Evolutionary conservation across 78 protist genomes (phyloP).

Genomic region (Dictyostelium capitatum): DNA sequence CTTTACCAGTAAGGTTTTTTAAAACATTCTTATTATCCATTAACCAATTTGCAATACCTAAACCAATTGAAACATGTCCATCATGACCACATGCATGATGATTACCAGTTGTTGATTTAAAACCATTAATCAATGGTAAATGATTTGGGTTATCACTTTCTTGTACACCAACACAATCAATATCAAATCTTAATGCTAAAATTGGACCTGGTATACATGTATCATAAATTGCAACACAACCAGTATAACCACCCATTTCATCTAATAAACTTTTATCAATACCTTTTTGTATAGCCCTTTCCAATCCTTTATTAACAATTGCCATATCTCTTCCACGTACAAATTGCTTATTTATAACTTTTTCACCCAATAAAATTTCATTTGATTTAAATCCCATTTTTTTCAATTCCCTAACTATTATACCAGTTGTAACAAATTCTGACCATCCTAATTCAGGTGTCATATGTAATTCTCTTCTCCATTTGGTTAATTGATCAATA

Average conservation of each 20-base stretch:
- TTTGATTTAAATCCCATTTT: neutral
- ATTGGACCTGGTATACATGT: neutral
- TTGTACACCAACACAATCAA: constrained; percentile 40
- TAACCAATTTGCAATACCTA: constrained; percentile 40
- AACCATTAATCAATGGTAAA: constrained; percentile 17
- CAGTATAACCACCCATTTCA: constrained; percentile 25
- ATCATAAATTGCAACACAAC: constrained; percentile 24
- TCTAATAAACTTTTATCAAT: neutral
- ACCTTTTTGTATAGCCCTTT: neutral
- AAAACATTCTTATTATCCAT: neutral
- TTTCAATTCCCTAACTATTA: neutral
- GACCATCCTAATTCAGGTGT: constrained; percentile 48
- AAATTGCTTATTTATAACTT: neutral
- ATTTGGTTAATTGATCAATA: constrained; percentile 9
- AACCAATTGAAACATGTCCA: constrained; percentile 55
- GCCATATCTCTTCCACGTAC: constrained; percentile 6
- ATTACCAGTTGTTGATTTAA: neutral
- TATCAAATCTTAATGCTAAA: constrained; percentile 33
- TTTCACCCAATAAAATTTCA: constrained; percentile 2
- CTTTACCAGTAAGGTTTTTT: neutral
- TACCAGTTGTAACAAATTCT: constrained; percentile 18
- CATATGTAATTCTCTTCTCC: constrained; percentile 38
- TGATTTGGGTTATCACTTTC: constrained; percentile 4
- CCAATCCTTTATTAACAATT: neutral
- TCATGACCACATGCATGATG: constrained; percentile 66